phyloP scores from a whole-genome alignment of 441 rosid species.

The Metrosideros polymorpha region DNA sequence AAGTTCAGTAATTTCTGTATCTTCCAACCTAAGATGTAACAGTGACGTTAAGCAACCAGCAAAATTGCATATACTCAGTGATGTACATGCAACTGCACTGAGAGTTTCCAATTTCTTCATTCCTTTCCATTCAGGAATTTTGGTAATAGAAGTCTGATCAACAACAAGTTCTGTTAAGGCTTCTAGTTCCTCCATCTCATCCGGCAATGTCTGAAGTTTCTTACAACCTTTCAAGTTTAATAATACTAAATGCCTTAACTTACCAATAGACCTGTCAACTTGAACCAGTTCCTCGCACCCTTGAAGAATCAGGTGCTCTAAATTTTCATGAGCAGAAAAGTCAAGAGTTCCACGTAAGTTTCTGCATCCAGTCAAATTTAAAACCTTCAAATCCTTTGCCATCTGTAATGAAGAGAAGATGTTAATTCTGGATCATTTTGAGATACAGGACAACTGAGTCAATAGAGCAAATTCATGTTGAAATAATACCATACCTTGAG shows the following conservation, averaged over 20 bases:
- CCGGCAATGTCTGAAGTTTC: not conserved
- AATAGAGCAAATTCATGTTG: not conserved
- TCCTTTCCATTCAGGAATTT: not conserved
- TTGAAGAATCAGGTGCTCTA: not conserved
- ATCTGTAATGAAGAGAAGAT: not conserved
- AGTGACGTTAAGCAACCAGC: not conserved
- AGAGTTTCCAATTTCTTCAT: not conserved
- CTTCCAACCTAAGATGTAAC: rapidly evolving
- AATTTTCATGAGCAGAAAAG: not conserved
- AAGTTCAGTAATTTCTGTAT: not conserved
- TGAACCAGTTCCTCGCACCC: rapidly evolving
- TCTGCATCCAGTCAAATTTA: not conserved
- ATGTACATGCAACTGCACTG: rapidly evolving
- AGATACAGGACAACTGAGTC: rapidly evolving
- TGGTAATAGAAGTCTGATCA: not conserved
- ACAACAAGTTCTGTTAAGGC: not conserved
- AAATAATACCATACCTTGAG: not conserved
- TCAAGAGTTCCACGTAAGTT: not conserved
- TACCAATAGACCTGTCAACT: not conserved
- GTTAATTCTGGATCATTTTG: not conserved
- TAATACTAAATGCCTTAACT: not conserved
- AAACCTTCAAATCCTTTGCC: not conserved
- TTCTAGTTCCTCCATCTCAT: not conserved
- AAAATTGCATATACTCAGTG: not conserved
- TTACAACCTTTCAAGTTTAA: not conserved